Conservation (phyloP, 768 basidiomycete species). For the Pleurotus platypus region DNA sequence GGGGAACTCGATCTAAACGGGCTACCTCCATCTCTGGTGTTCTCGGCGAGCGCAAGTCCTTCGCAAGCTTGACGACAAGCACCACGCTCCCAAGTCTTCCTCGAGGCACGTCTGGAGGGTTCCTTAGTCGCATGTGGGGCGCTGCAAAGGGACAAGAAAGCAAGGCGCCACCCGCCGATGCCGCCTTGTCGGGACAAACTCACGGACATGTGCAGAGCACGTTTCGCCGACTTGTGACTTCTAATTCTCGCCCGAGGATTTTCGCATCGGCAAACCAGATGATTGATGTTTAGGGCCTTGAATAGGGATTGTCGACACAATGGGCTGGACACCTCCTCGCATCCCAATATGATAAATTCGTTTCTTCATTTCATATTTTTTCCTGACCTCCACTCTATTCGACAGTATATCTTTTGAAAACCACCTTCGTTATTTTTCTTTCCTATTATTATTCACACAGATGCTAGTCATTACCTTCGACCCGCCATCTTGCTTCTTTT, state of each 20-base stretch:
- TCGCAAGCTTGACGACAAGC: slow-evolving; percentile 26
- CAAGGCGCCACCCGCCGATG: not conserved
- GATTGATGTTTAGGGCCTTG: slow-evolving; percentile 1
- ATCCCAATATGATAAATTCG: not conserved
- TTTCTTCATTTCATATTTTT: not conserved
- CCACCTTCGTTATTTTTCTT: not conserved
- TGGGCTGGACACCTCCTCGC: slow-evolving; percentile 5
- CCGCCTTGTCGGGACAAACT: not conserved
- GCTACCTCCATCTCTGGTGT: slow-evolving; percentile 20
- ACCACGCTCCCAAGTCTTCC: slow-evolving; percentile 34
- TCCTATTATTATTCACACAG: not conserved
- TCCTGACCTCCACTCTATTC: not conserved
- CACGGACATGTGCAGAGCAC: slow-evolving; percentile 7
- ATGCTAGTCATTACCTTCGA: slow-evolving; percentile 3
- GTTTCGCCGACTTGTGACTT: not conserved
- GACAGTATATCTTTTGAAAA: not conserved
- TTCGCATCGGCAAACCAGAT: slow-evolving; percentile 3
- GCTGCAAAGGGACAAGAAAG: slow-evolving; percentile 39
- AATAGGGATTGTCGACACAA: not conserved
- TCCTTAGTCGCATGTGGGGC: slow-evolving; percentile 76
- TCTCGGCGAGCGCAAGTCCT: slow-evolving; percentile 13
- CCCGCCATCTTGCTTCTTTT: not conserved
- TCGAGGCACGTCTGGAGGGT: slow-evolving; percentile 37
- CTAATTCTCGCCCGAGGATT: not conserved
- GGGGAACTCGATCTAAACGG: slow-evolving; percentile 18